Conservation (phyloP, 495 filamentous ascomycete species). For the Penicillium pancosmium region DNA sequence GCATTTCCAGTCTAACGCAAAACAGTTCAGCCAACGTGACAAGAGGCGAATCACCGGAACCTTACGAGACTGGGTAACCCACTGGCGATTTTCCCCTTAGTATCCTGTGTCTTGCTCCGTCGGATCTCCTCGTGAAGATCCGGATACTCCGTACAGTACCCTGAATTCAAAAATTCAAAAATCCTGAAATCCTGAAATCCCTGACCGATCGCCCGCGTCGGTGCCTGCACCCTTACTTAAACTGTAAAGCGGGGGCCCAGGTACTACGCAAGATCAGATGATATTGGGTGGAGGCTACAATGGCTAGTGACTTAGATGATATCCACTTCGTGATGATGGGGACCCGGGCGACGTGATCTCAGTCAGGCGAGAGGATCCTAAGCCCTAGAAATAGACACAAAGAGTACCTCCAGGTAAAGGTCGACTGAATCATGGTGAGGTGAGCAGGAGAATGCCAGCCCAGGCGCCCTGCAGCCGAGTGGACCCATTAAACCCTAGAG, state of each 20-base stretch:
- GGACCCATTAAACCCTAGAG: neutral
- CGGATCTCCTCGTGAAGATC: too few relatives aligned
- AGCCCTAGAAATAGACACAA: neutral
- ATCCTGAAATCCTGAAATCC: too few relatives aligned
- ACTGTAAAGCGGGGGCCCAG: neutral
- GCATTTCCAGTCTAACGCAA: conserved; percentile 47
- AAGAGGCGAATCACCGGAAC: conserved; percentile 34
- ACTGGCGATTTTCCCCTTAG: neutral
- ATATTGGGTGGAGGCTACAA: neutral
- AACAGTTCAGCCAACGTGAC: conserved; percentile 46
- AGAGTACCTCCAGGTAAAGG: neutral
- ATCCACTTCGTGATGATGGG: neutral
- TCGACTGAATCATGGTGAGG: too few relatives aligned
- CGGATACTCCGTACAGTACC: too few relatives aligned
- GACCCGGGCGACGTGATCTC: neutral
- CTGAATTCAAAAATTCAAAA: too few relatives aligned
- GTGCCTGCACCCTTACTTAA: conserved; percentile 15
- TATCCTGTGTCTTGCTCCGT: neutral
- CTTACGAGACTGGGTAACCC: neutral
- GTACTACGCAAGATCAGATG: neutral
- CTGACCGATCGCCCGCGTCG: neutral
- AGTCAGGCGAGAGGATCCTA: neutral
- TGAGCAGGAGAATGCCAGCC: conserved; percentile 1
- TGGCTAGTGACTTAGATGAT: neutral
- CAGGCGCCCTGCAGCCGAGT: neutral